Conservation (phyloP, 2,329 filamentous ascomycete species). For the Sporothrix euskadiensis region DNA sequence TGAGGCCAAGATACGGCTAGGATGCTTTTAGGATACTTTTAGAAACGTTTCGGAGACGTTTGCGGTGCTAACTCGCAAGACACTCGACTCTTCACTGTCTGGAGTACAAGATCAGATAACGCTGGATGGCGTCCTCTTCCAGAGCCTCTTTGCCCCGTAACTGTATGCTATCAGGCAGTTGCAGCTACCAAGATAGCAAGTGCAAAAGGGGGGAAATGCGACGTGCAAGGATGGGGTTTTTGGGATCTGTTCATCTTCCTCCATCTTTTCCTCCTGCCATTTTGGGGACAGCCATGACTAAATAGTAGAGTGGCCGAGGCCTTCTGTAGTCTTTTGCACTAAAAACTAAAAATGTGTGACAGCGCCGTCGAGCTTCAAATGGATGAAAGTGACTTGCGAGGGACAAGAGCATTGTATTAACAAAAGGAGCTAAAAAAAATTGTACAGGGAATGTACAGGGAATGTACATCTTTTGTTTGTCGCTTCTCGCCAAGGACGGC, state of each 20-base stretch:
- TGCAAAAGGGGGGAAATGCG: background rate
- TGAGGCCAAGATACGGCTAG: background rate
- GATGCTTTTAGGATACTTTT: background rate
- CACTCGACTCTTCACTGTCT: background rate
- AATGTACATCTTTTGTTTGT: background rate
- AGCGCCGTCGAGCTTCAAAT: background rate
- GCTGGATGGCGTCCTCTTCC: background rate
- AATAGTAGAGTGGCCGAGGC: background rate
- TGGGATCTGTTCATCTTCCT: background rate
- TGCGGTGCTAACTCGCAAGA: background rate
- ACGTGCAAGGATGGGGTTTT: background rate
- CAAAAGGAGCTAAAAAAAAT: background rate
- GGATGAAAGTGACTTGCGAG: background rate
- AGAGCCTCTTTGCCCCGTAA: background rate
- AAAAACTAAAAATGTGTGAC: background rate
- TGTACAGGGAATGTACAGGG: background rate
- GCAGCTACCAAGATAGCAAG: background rate
- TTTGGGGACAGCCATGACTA: background rate
- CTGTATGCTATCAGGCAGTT: background rate
- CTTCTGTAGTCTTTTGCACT: background rate
- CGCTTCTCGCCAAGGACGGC: background rate
- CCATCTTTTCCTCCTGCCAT: slow-evolving; percentile 3
- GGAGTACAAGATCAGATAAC: background rate
- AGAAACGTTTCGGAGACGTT: background rate
- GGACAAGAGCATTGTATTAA: background rate